Conservation (phyloP, 345 rosid genomes). For the Camelina laxa region DNA sequence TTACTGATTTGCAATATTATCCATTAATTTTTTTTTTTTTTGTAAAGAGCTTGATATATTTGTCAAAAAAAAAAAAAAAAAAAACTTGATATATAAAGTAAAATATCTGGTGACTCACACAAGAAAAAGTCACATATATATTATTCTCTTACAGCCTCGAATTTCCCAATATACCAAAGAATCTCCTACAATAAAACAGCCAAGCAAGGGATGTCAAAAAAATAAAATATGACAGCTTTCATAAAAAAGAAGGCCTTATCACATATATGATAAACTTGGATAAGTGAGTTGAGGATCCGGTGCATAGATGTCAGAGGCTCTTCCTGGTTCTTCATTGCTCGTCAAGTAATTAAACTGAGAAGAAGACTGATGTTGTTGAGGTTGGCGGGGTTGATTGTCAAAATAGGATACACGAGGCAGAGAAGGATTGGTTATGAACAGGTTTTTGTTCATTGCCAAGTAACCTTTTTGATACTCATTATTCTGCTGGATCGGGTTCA, state of each 20-base stretch:
- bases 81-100: too few relatives aligned
- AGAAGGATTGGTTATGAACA: constrained; percentile 3
- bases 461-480: neutral
- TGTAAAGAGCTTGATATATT: too few relatives aligned
- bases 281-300: neutral
- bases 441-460: constrained; percentile 13
- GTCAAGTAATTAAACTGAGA: neutral
- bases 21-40: too few relatives aligned
- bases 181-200: too few relatives aligned
- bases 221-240: too few relatives aligned
- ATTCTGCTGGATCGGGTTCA: constrained; percentile 1
- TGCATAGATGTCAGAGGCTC: neutral
- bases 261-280: constrained; percentile 3
- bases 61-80: too few relatives aligned
- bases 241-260: neutral
- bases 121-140: too few relatives aligned
- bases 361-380: neutral
- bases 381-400: neutral
- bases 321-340: neutral
- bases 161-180: too few relatives aligned
- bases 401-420: constrained; percentile 1
- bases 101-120: too few relatives aligned
- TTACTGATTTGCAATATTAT: too few relatives aligned
- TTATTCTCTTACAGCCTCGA: too few relatives aligned
- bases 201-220: too few relatives aligned